Evolutionary conservation across 2,329 filamentous ascomycete genomes (phyloP).

Genomic region (Cylindrodendrum hubeiense): DNA sequence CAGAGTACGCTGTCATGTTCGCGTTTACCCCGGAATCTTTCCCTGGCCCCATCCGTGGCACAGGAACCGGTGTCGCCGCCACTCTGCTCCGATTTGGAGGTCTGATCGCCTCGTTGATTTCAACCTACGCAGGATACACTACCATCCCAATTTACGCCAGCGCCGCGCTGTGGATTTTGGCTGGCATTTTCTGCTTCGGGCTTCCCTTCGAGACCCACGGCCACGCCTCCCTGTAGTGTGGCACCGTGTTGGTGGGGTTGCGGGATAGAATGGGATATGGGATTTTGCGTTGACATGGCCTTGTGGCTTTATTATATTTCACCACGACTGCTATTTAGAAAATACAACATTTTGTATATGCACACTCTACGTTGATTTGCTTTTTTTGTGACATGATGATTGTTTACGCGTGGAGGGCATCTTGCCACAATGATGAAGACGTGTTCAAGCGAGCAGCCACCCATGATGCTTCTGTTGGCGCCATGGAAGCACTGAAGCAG

Average conservation of each 20-base stretch:
- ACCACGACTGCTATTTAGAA: neutral
- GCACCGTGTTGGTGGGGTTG: neutral
- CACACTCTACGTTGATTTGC: too few species aligned
- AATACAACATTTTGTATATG: neutral
- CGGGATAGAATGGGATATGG: slow-evolving; percentile 26
- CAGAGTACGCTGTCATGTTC: slow-evolving; percentile 45
- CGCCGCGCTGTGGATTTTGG: slow-evolving; percentile 58
- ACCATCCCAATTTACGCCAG: slow-evolving; percentile 58
- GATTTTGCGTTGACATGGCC: slow-evolving; percentile 36
- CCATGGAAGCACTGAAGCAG: too few species aligned
- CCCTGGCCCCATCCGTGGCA: slow-evolving; percentile 64
- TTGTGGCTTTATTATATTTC: too few species aligned
- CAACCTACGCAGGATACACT: slow-evolving; percentile 56
- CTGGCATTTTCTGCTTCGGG: slow-evolving; percentile 55
- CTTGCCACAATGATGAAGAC: too few species aligned
- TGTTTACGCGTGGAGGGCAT: neutral
- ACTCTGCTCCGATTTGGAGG: slow-evolving; percentile 54
- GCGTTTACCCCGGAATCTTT: slow-evolving; percentile 67
- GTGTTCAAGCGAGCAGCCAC: too few species aligned
- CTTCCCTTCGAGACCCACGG: slow-evolving; percentile 60
- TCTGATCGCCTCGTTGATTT: slow-evolving; percentile 56
- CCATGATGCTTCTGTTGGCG: too few species aligned
- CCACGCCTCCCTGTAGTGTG: slow-evolving; percentile 46
- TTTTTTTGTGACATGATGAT: neutral
- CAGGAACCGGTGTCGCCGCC: slow-evolving; percentile 61